Evolutionary conservation across 768 basidiomycete species (phyloP).

Genomic region (Cantharellus cinnabarinus): DNA sequence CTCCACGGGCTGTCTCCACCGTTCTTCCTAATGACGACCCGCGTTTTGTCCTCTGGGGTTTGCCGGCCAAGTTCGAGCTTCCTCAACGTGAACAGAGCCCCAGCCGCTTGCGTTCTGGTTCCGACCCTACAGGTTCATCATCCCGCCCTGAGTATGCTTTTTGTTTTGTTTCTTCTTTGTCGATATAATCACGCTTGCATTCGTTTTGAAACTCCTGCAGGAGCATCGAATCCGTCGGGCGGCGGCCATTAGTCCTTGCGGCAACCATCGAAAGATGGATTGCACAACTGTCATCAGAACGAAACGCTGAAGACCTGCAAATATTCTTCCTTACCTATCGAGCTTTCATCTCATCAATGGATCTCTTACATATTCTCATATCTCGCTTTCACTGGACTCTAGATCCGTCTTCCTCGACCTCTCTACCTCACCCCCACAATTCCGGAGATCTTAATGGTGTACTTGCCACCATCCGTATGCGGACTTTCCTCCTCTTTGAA

Average conservation of each 20-base stretch:
- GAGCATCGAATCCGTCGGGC: slow-evolving; percentile 16
- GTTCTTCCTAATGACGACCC: slow-evolving; percentile 56
- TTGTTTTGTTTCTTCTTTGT: not conserved
- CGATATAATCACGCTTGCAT: not conserved
- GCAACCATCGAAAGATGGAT: slow-evolving; percentile 90
- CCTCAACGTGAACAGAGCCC: slow-evolving; percentile 17
- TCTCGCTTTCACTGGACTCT: slow-evolving; percentile 83
- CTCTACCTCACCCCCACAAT: slow-evolving; percentile 13
- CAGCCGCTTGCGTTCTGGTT: slow-evolving; percentile 1
- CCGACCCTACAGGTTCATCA: not conserved
- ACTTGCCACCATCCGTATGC: slow-evolving; percentile 55
- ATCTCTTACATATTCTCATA: slow-evolving; percentile 64
- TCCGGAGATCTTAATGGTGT: not conserved
- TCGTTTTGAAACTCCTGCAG: not conserved
- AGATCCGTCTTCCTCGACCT: slow-evolving; percentile 17
- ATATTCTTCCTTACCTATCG: slow-evolving; percentile 88
- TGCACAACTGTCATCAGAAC: slow-evolving; percentile 68
- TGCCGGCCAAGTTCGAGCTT: not conserved
- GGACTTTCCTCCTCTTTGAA: slow-evolving; percentile 76
- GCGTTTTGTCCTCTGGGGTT: slow-evolving; percentile 82
- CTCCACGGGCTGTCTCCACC: slow-evolving; percentile 13
- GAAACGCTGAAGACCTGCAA: slow-evolving; percentile 71
- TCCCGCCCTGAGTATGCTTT: slow-evolving; percentile 4
- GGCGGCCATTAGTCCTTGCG: slow-evolving; percentile 43
- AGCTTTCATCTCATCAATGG: slow-evolving; percentile 57